A percentile compares a stretch with the other conserved stretches of the same genome.
phyloP scores from a whole-genome alignment of 768 basidiomycete genomes.

The Tricholoma saponaceum region DNA sequence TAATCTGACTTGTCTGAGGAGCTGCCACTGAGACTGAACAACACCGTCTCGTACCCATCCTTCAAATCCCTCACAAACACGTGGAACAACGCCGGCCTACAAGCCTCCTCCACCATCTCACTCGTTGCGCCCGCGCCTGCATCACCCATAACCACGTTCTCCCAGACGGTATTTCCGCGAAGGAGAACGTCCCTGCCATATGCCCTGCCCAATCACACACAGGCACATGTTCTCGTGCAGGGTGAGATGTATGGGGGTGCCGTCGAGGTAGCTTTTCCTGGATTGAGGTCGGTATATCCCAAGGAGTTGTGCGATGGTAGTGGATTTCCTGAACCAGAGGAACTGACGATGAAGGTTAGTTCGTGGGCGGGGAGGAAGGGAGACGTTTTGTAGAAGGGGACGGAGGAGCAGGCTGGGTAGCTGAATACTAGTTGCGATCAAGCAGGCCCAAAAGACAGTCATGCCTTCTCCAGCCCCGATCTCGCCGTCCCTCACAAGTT shows the following conservation, averaged over 20 bases:
- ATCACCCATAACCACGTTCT: constrained; percentile 78
- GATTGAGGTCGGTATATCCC: too few species aligned
- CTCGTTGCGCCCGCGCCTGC: constrained; percentile 38
- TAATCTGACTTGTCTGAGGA: too few species aligned
- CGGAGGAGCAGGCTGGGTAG: too few species aligned
- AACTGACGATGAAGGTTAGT: constrained; percentile 86
- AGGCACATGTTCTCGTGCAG: constrained; percentile 83
- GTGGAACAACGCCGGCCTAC: constrained; percentile 77
- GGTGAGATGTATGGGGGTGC: constrained; percentile 49
- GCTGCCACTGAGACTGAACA: constrained; percentile 25
- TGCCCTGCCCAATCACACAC: constrained; percentile 72
- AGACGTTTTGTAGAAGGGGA: too few species aligned
- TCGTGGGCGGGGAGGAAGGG: constrained; percentile 39
- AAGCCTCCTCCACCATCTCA: constrained; percentile 78
- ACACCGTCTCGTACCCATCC: constrained; percentile 78
- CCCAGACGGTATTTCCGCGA: constrained; percentile 76
- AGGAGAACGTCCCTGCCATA: constrained; percentile 41
- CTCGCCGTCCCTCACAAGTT: too few species aligned
- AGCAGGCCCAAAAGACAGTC: too few species aligned
- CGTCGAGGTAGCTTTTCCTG: constrained; percentile 75
- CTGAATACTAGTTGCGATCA: too few species aligned
- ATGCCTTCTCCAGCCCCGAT: too few species aligned
- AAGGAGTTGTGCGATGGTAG: constrained; percentile 80
- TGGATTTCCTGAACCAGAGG: constrained; percentile 95
- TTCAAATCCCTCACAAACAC: constrained; percentile 85